phyloP scores from a whole-genome alignment of 768 basidiomycete species.

The Scleroderma citrinum region DNA sequence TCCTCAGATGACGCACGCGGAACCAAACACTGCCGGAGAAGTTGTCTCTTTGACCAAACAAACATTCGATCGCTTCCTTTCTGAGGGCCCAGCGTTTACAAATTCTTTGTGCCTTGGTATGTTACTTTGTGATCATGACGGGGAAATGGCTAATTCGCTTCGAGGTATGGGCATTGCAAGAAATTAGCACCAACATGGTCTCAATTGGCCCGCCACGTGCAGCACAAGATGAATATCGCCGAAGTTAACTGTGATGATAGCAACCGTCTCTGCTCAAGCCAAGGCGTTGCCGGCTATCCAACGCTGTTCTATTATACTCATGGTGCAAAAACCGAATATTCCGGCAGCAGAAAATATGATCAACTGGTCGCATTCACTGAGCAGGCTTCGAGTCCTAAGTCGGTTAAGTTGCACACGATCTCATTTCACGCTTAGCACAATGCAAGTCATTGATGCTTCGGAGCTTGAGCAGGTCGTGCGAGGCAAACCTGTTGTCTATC shows the following conservation, averaged over 20 bases:
- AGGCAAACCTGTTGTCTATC: slow-evolving; percentile 50
- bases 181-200: slow-evolving; percentile 82
- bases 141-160: not conserved
- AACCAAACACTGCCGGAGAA: slow-evolving; percentile 20
- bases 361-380: slow-evolving; percentile 69
- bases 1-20: slow-evolving; percentile 11
- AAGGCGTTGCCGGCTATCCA: slow-evolving; percentile 78
- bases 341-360: slow-evolving; percentile 63
- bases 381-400: slow-evolving; percentile 65
- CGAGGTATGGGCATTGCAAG: slow-evolving; percentile 93
- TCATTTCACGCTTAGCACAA: slow-evolving; percentile 24
- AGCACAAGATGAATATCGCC: slow-evolving; percentile 67
- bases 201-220: slow-evolving; percentile 65
- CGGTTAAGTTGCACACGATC: slow-evolving; percentile 1
- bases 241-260: slow-evolving; percentile 88
- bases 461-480: slow-evolving; percentile 40
- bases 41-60: slow-evolving; percentile 21
- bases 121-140: not conserved
- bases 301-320: slow-evolving; percentile 65
- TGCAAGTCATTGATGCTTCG: slow-evolving; percentile 34
- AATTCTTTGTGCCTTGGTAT: slow-evolving; percentile 90
- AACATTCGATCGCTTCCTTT: slow-evolving; percentile 35
- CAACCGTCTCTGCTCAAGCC: slow-evolving; percentile 53
- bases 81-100: slow-evolving; percentile 50
- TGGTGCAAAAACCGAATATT: slow-evolving; percentile 68